Evolutionary conservation across 2,329 filamentous ascomycete genomes (phyloP), one percentile per base, ranked within the genome.

Genomic region (Fusarium protoensiforme): DNA sequence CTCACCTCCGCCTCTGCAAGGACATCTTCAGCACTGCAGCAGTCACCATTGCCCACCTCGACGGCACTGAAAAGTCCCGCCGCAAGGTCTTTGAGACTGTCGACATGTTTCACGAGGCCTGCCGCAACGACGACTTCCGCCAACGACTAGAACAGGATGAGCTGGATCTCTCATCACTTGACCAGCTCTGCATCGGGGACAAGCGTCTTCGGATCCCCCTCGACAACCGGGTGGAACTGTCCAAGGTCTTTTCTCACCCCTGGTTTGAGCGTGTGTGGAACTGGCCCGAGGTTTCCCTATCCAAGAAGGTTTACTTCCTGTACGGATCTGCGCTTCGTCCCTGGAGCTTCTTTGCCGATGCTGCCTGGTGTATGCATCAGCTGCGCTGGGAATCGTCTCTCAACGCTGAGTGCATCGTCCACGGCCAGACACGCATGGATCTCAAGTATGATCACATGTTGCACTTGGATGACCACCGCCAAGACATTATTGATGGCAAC

Each of bases 21-120:
- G 36, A 41, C 46, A 63, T 56, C 35, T 63, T 63, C n/a, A 63
- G 61, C 48, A 57, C 61, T 24, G 61, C 61, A 6, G 48, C 61
- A n/a, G 61, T 63, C 6, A 63, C 61, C 27, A 56, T 63, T 41
- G 61, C 61, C 20, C 61, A 63, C n/a, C 61, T 63, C 14, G 61
- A 43, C 14, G 61, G 61, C 7, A 56, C 48, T 22, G 61, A 63
- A 43, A 63, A 63, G 48, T 63, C 61, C 16, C 61, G 61, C 27
- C 61, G 61, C 48, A 63, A 63, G 61, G 61, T 63, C 36, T 63
- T 63, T 57, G 61, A 63, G 33, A 56, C 61, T 18, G 61, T 63
- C 46, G 61, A 63, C 35, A 63, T 56, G 61, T 48, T 63, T n/a
- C 48, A 63, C 7, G 61, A 63, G 27, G 61, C 61, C 27, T 63